phyloP scores from a whole-genome alignment of 164 flowering plant species.

The Litsea cubeba region DNA sequence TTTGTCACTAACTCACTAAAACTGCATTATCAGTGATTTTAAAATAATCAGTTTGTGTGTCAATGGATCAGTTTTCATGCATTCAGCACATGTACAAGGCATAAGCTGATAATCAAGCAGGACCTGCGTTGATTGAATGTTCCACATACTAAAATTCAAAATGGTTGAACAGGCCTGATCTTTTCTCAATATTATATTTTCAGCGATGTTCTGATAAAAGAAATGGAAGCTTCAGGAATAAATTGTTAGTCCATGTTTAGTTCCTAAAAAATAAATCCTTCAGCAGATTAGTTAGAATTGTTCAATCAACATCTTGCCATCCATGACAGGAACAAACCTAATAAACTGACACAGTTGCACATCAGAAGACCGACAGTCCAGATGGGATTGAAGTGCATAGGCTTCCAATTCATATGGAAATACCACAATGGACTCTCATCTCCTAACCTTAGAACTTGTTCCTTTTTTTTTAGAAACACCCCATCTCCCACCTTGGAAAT shows the following conservation, averaged over 20 bases:
- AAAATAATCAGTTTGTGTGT: no score
- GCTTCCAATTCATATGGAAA: no score
- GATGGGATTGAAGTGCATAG: no score
- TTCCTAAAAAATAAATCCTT: background rate
- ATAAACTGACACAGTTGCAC: background rate
- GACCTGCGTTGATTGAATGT: background rate
- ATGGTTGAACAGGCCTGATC: background rate
- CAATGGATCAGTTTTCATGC: background rate
- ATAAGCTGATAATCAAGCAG: background rate
- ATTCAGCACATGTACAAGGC: background rate
- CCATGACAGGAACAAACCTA: background rate
- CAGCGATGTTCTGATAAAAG: background rate
- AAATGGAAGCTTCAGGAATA: background rate
- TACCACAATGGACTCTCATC: no score
- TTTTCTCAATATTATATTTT: background rate
- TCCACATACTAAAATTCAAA: no score
- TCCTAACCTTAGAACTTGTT: no score
- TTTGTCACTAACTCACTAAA: no score
- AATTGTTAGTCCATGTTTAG: background rate
- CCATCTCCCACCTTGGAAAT: no score
- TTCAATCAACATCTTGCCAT: background rate
- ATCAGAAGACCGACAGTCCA: no score
- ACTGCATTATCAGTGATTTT: no score
- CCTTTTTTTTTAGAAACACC: no score
- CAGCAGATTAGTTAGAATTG: background rate